Conservation (phyloP, 805 yeast species). For the Phaffomyces thermotolerans region DNA sequence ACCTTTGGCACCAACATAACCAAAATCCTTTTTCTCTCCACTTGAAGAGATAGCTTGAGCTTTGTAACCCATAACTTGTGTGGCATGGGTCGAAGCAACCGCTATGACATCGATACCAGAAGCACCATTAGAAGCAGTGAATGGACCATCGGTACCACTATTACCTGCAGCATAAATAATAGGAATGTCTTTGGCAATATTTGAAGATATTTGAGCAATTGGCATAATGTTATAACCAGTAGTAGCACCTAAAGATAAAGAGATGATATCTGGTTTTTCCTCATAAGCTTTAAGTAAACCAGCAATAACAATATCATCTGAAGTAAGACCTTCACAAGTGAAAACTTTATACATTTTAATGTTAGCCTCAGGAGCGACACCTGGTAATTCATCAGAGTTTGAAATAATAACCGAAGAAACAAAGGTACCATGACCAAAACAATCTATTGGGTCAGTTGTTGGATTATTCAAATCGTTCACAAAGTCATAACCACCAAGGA, state of each 20-base stretch:
- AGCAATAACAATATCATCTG: slow-evolving; percentile 12
- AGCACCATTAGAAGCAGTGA: slow-evolving; percentile 12
- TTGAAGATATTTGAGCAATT: slow-evolving; percentile 8
- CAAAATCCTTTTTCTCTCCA: slow-evolving; percentile 6
- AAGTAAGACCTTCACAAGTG: slow-evolving; percentile 5
- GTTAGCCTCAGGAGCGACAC: slow-evolving; percentile 16
- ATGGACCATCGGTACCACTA: slow-evolving; percentile 10
- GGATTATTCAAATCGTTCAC: slow-evolving; percentile 5
- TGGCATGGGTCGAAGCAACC: slow-evolving; percentile 12
- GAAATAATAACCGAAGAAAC: slow-evolving; percentile 12
- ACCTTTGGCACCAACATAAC: slow-evolving; percentile 6
- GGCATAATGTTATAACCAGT: slow-evolving; percentile 11
- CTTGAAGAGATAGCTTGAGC: slow-evolving; percentile 7
- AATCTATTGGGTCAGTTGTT: slow-evolving; percentile 11
- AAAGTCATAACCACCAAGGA: slow-evolving; percentile 12
- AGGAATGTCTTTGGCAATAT: slow-evolving; percentile 8
- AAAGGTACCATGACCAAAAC: slow-evolving; percentile 17
- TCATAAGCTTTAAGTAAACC: slow-evolving; percentile 12
- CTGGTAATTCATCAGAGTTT: slow-evolving; percentile 3
- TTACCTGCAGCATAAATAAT: slow-evolving; percentile 15
- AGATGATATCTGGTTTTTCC: slow-evolving; percentile 10
- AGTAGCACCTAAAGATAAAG: slow-evolving; percentile 12
- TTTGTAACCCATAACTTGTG: slow-evolving; percentile 7
- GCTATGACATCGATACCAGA: slow-evolving; percentile 10
- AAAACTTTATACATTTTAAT: slow-evolving; percentile 13